A percentile compares a stretch with the other conserved stretches of the same genome.
Evolutionary conservation across 345 rosid species (phyloP).

Genomic region (Turnera subulata): DNA sequence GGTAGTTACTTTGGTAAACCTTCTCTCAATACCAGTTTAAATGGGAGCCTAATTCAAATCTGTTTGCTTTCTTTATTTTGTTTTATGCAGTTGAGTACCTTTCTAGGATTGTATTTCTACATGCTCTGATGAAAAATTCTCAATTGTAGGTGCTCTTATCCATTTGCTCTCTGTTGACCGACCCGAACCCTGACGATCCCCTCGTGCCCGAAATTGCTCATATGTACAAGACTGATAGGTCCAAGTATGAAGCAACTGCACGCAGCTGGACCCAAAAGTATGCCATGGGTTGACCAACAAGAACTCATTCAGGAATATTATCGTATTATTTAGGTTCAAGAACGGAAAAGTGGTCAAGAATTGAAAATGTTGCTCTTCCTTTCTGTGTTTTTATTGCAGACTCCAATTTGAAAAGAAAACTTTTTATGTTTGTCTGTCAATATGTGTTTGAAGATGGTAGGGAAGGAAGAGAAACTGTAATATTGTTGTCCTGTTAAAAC

Average conservation of each 20-base stretch:
- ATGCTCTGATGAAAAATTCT: neutral
- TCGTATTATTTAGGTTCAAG: neutral
- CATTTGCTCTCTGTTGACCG: constrained; percentile 17
- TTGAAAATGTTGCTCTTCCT: neutral
- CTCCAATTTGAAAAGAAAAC: neutral
- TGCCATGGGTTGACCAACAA: constrained; percentile 17
- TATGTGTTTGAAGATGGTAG: neutral
- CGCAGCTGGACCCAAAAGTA: constrained; percentile 27
- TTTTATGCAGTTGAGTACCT: too few relatives aligned
- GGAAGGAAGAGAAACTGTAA: too few relatives aligned
- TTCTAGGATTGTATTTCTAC: too few relatives aligned
- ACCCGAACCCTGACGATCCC: constrained; percentile 24
- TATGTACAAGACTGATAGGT: constrained; percentile 20
- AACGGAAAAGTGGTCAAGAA: neutral
- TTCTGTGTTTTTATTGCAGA: neutral
- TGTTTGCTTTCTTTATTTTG: too few relatives aligned
- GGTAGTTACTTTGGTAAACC: too few relatives aligned
- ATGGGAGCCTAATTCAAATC: too few relatives aligned
- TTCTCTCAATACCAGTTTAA: too few relatives aligned
- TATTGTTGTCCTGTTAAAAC: too few relatives aligned
- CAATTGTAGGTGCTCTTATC: constrained; percentile 17
- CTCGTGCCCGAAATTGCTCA: constrained; percentile 26
- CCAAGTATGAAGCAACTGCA: constrained; percentile 23
- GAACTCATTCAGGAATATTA: neutral
- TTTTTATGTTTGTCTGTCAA: constrained; percentile 2